A percentile compares a stretch with the other conserved stretches of the same genome.
Conservation (phyloP, 139 green algal species). For the Parachlorella kessleri region DNA sequence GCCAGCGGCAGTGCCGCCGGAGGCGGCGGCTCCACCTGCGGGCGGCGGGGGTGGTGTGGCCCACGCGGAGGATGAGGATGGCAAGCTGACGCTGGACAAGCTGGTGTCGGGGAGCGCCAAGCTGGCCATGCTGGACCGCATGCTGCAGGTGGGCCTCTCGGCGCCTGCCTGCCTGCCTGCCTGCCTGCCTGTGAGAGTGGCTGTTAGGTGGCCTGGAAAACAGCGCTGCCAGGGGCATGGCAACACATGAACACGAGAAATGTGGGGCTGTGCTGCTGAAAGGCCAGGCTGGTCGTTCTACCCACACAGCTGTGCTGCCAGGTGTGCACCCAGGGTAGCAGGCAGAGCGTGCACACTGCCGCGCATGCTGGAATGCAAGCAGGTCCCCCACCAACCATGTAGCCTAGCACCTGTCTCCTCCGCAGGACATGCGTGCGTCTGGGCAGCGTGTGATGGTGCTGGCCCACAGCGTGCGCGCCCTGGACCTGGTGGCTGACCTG, state of each 20-base stretch:
- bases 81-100: background rate
- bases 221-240: too few relatives aligned
- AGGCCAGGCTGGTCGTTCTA: too few relatives aligned
- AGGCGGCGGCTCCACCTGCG: background rate
- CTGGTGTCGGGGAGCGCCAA: conserved; percentile 57
- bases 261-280: too few relatives aligned
- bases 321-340: too few relatives aligned
- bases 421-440: conserved; percentile 18
- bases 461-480: conserved; percentile 46
- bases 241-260: too few relatives aligned
- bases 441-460: conserved; percentile 63
- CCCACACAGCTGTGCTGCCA: too few relatives aligned
- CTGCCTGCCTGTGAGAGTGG: too few relatives aligned
- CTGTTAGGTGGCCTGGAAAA: too few relatives aligned
- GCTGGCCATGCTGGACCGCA: conserved; percentile 63
- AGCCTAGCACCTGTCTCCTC: background rate
- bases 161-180: too few relatives aligned
- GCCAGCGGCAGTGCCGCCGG: background rate
- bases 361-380: too few relatives aligned
- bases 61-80: background rate
- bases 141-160: conserved; percentile 54
- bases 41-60: background rate
- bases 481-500: conserved; percentile 65
- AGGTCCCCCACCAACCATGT: too few relatives aligned
- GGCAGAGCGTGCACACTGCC: too few relatives aligned